These are phyloP conservation scores for Herpotrichia juniperi DNA, from an alignment of 2,329 filamentous ascomycete genomes.

Conservation along the genomic window DNA sequence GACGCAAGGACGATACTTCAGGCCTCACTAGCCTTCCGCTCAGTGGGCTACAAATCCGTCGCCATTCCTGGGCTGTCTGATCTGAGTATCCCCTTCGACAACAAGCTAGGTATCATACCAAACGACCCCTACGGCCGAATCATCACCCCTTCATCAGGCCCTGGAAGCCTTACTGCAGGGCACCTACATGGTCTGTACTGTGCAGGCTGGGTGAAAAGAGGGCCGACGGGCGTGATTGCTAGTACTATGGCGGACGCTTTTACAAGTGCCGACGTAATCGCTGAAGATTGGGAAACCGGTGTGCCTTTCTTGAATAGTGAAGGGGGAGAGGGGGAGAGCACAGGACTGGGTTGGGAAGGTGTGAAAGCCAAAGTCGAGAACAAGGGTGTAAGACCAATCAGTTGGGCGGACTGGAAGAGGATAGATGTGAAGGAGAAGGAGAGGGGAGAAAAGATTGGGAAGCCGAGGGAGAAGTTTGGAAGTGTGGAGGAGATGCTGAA, in stretches of 20 bases:
- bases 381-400: conserved; percentile 67
- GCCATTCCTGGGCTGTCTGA: conserved; percentile 75
- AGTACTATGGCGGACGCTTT: conserved; percentile 97
- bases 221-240: conserved; percentile 93
- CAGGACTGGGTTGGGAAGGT: conserved; percentile 75
- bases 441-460: conserved; percentile 70
- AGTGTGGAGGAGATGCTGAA: conserved; percentile 64
- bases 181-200: conserved; percentile 81
- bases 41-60: conserved; percentile 91
- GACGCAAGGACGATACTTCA: conserved; percentile 59
- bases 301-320: conserved; percentile 56
- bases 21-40: conserved; percentile 81
- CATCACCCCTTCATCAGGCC: conserved; percentile 46
- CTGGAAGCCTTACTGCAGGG: conserved; percentile 51
- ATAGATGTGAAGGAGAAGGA: conserved; percentile 82
- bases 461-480: conserved; percentile 74
- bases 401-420: conserved; percentile 83
- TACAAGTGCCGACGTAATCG: conserved; percentile 81
- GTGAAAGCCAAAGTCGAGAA: conserved; percentile 66
- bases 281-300: conserved; percentile 70
- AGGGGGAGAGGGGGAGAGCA: conserved; percentile 39
- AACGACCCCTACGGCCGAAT: conserved; percentile 84
- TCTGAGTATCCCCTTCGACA: conserved; percentile 79
- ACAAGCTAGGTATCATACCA: conserved; percentile 73
- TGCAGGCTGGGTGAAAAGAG: conserved; percentile 94